Conservation (phyloP, 1,284 basidiomycete species). For the Schizopora paradoxa region DNA sequence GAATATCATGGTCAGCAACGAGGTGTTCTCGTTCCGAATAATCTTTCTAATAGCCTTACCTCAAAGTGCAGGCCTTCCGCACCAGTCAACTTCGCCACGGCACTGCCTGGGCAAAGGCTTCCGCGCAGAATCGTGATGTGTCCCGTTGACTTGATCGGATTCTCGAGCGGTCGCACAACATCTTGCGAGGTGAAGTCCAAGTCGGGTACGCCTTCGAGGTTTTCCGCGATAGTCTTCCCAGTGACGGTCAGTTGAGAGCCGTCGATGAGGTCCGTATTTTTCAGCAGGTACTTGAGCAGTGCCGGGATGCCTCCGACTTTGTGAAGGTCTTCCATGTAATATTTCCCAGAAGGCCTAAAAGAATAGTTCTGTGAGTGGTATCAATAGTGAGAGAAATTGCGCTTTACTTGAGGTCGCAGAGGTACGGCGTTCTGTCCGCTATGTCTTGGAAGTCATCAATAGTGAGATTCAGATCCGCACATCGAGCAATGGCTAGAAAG, state of each 20-base stretch:
- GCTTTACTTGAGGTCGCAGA: constrained; percentile 82
- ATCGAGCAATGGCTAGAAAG: constrained; percentile 88
- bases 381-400: constrained; percentile 1
- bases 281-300: constrained; percentile 81
- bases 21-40: constrained; percentile 4
- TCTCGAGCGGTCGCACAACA: constrained; percentile 71
- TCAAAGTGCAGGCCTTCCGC: constrained; percentile 91
- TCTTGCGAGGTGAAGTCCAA: constrained; percentile 79
- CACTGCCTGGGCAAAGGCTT: constrained; percentile 85
- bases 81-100: constrained; percentile 94
- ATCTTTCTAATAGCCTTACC: constrained; percentile 34
- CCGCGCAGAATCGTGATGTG: constrained; percentile 91
- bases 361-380: background rate
- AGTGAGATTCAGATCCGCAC: constrained; percentile 80
- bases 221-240: constrained; percentile 90
- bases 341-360: constrained; percentile 81
- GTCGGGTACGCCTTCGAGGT: constrained; percentile 76
- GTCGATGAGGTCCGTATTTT: constrained; percentile 84
- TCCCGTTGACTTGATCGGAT: constrained; percentile 90
- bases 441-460: constrained; percentile 94
- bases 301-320: constrained; percentile 86
- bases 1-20: constrained; percentile 2
- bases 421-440: constrained; percentile 86
- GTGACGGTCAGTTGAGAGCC: constrained; percentile 91
- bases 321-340: constrained; percentile 97